Conservation (phyloP, 352 stramenopile species). For the Aphanomyces euteiches region DNA sequence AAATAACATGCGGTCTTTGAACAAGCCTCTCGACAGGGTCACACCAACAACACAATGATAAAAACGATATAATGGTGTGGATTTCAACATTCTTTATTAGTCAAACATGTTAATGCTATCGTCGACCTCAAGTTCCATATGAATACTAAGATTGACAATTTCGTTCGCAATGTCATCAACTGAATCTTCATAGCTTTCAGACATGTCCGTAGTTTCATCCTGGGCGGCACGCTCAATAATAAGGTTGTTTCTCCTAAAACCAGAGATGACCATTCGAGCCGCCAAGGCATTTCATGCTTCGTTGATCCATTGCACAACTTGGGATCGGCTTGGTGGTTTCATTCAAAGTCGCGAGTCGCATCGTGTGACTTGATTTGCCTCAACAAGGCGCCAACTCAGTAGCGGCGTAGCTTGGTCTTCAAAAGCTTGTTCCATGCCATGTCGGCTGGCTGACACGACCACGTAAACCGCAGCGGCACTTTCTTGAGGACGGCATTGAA, state of each 20-base stretch:
- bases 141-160: not conserved
- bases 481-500: conserved; percentile 36
- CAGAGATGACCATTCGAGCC: not conserved
- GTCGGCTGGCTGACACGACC: conserved; percentile 35
- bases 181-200: not conserved
- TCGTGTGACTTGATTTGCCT: conserved; percentile 10
- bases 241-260: not conserved
- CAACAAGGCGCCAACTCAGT: not conserved
- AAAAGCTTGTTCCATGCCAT: conserved; percentile 36
- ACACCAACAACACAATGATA: too few relatives aligned
- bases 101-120: not conserved
- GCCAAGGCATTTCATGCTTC: not conserved
- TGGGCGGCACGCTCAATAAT: not conserved
- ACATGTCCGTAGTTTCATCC: not conserved
- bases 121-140: not conserved
- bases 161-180: not conserved
- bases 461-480: conserved; percentile 30
- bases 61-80: too few relatives aligned
- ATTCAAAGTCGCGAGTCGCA: not conserved
- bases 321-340: not conserved
- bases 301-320: not conserved
- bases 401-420: conserved; percentile 24
- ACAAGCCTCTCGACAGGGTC: too few relatives aligned
- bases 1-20: too few relatives aligned
- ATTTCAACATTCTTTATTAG: not conserved